These are phyloP conservation scores for Trypanosoma congolense DNA, from an alignment of 208 protist genomes.

Conservation along the genomic window DNA sequence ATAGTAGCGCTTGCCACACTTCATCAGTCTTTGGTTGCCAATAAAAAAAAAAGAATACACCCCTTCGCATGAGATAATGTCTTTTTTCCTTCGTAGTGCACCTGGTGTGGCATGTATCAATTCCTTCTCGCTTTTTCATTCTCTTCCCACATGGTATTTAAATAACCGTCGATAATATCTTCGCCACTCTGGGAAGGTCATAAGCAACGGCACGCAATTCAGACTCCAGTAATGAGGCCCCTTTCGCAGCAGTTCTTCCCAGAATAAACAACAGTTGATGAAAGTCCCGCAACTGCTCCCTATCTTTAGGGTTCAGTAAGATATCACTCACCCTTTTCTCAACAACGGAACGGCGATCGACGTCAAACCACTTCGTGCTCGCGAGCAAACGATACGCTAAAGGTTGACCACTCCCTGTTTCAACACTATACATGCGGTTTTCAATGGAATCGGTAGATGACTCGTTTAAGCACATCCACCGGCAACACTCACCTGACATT, in stretches of 20 bases:
- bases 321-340: conserved; percentile 19
- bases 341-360: conserved; percentile 25
- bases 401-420: background rate
- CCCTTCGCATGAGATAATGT: too few species aligned
- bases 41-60: too few species aligned
- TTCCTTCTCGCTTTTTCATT: too few species aligned
- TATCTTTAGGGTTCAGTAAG: conserved; percentile 17
- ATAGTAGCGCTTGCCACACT: too few species aligned
- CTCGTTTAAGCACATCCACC: conserved; percentile 15
- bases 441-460: background rate
- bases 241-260: conserved; percentile 43
- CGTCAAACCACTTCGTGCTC: conserved; percentile 26
- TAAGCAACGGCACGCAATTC: conserved; percentile 25
- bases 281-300: conserved; percentile 27
- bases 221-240: conserved; percentile 10
- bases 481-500: conserved; percentile 28
- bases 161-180: conserved; percentile 3
- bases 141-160: background rate
- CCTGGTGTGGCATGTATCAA: too few species aligned
- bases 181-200: conserved; percentile 46
- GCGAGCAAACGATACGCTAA: conserved; percentile 15
- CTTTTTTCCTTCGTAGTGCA: too few species aligned
- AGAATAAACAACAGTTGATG: conserved; percentile 48
- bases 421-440: too few species aligned
- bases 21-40: too few species aligned